Base-by-base conservation (phyloP, 2,329 filamentous ascomycete genomes). In the Ceratocystiopsis minuta region DNA sequence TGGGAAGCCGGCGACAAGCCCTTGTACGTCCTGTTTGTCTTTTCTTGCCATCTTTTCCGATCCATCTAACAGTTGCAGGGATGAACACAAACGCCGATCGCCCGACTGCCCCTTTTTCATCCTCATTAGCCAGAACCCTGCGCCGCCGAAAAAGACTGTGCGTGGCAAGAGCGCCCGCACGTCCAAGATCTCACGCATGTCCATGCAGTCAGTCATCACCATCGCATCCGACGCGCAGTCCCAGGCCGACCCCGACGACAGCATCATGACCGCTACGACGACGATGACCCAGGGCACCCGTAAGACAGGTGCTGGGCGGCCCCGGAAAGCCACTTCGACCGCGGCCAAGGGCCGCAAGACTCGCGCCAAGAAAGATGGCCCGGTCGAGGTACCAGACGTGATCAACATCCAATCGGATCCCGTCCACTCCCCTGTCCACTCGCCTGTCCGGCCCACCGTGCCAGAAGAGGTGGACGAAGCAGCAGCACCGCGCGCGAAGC, bases 1-100 rank as follows among this genome's bases (percentile, higher is more conserved):
- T 98, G 92, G 90, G 90, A 96, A 55, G 79, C 80, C 1, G 78
- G 79, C 45, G 90, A 98, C 57, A 84, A 93, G 55, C 90, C 90
- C 46, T 72, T 80, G 77, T 86, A 58, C 60, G 80, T 40, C 1
- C 35, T 16, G 2, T 38, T 34, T 6, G 28, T n/a, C 9, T 16
- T 34, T 6, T 6, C 14, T n/a, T 4, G 6, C 6, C 16, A 15
- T 13, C 31, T 38, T 3, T 7, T 2, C 11, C 3, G 14, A 5
- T n/a, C 16, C 9, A 35, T 37, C 36, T 49, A 44, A 51, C 45
- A 38, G 39, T 18, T 31, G 6, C 37, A 88, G 82, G 55, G 78
- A 92, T 46, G 90, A 98, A 56, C 90, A 98, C 55, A 75, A 78
- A 52, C 77, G 73, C 42, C 76, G 90, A 50, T 80, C 79, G 1